Conservation (phyloP, 345 rosid species). For the Brassica carinata region DNA sequence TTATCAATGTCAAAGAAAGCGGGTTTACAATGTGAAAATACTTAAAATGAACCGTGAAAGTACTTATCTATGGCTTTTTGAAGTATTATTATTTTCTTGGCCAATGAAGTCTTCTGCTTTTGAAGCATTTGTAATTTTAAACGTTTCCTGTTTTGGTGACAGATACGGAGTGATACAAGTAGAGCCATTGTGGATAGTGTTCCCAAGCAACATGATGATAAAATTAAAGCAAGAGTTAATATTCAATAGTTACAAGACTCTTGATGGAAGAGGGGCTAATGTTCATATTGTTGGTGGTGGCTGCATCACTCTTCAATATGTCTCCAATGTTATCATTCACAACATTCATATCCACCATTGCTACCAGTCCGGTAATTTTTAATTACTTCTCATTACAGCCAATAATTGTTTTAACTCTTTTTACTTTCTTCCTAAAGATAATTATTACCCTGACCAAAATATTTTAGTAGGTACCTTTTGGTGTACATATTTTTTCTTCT, state of each 20-base stretch:
- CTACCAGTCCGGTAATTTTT: conserved; percentile 64
- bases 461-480: conserved; percentile 31
- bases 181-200: conserved; percentile 94
- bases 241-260: conserved; percentile 90
- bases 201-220: conserved; percentile 86
- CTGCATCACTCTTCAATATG: conserved; percentile 89
- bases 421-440: neutral
- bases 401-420: conserved; percentile 4
- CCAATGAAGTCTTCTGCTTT: neutral
- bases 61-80: neutral
- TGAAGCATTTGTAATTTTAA: neutral
- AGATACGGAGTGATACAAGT: conserved; percentile 89
- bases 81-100: neutral
- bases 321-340: conserved; percentile 86
- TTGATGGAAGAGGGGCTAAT: conserved; percentile 95
- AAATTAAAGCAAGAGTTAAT: conserved; percentile 80
- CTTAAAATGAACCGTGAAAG: neutral
- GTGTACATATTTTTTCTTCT: conserved; percentile 24
- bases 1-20: conserved; percentile 26
- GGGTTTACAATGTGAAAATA: conserved; percentile 35
- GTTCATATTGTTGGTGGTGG: conserved; percentile 95
- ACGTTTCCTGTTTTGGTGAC: neutral
- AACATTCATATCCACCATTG: conserved; percentile 91
- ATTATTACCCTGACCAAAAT: conserved; percentile 25
- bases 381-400: neutral